Evolutionary conservation across 1,284 basidiomycete genomes (phyloP).

Genomic region (Mycosarcoma maydis): DNA sequence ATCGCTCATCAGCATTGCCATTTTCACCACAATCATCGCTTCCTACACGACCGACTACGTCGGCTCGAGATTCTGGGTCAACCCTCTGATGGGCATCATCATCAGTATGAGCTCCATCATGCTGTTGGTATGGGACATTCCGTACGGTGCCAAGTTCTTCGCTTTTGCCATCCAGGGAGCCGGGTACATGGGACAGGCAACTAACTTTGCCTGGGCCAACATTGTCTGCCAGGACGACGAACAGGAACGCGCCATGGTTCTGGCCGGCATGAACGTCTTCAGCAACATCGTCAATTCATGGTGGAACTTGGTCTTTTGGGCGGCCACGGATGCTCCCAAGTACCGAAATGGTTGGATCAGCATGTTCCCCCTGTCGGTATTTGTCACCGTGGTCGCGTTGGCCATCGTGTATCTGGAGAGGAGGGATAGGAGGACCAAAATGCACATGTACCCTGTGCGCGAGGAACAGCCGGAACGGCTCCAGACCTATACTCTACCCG

Average conservation of each 20-base stretch:
- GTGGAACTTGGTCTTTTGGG: constrained; percentile 60
- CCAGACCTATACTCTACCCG: constrained; percentile 8
- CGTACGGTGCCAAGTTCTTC: constrained; percentile 51
- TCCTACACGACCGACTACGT: constrained; percentile 43
- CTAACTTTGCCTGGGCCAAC: constrained; percentile 66
- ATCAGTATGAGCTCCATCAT: constrained; percentile 39
- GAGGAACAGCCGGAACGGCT: constrained; percentile 3
- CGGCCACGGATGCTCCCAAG: constrained; percentile 51
- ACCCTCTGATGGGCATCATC: constrained; percentile 41
- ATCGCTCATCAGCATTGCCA: constrained; percentile 43
- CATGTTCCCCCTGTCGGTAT: constrained; percentile 39
- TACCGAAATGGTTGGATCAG: constrained; percentile 58
- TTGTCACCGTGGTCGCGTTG: constrained; percentile 30
- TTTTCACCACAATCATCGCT: constrained; percentile 37
- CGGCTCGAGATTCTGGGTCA: constrained; percentile 36
- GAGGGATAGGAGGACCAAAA: constrained; percentile 18
- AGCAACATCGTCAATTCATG: constrained; percentile 53
- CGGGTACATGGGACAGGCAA: constrained; percentile 60
- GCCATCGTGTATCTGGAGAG: constrained; percentile 37
- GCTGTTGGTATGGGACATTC: constrained; percentile 52
- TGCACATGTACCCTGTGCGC: not conserved
- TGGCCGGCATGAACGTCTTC: constrained; percentile 53
- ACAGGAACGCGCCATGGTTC: constrained; percentile 57
- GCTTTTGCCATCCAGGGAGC: constrained; percentile 57
- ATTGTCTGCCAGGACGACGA: constrained; percentile 53